Base-by-base conservation (phyloP, 768 basidiomycete species). In the Russula virescens region DNA sequence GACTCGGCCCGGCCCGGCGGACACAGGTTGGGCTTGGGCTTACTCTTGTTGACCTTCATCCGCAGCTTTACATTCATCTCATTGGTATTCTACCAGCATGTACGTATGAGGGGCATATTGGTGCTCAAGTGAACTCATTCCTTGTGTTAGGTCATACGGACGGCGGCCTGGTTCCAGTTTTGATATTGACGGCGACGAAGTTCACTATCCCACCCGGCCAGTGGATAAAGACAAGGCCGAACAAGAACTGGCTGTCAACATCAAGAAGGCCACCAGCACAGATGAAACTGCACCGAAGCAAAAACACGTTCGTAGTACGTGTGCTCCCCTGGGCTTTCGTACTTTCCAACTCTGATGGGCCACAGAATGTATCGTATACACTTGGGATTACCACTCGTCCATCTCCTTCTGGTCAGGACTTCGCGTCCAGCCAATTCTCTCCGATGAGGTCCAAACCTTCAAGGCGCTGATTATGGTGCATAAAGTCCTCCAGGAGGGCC, bases 191-290 rank as follows among this genome's bases (percentile, higher is more conserved):
- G 87, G 88, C 58, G 91, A 91, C 68, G 81, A 83, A 34, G 82
- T 91, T 63, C 94, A 97, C 74, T 94, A 93, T 75, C 96, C 96
- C 31, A 98, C 96, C 34, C 84, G 96, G 62, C 96, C 96, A 28
- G 97, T 99, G 26, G 96, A 98, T 78, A 98, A 92, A 79, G 97
- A 98, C 71, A 97, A 94, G 79, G 94, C 94, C 50, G 97, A 99
- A 73, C 83, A 87, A 58, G 97, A 98, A 74, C 84, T 99, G 19
- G 86, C 87, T 19, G 81, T 95, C 38, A 94, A 96, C 72, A 95
- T 99, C 75, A 99, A 99, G 83, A 99, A 99, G 74, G 97, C 97
- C 4, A 98, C 95, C 7, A 94, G 84, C 71, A 79, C 93, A 46
- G 97, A 99, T 55, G 97, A 98, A 78, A 84, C 86, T 31, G 96